Conservation (phyloP, 2,329 filamentous ascomycete genomes). For the Dryadomyces quercivorus region DNA sequence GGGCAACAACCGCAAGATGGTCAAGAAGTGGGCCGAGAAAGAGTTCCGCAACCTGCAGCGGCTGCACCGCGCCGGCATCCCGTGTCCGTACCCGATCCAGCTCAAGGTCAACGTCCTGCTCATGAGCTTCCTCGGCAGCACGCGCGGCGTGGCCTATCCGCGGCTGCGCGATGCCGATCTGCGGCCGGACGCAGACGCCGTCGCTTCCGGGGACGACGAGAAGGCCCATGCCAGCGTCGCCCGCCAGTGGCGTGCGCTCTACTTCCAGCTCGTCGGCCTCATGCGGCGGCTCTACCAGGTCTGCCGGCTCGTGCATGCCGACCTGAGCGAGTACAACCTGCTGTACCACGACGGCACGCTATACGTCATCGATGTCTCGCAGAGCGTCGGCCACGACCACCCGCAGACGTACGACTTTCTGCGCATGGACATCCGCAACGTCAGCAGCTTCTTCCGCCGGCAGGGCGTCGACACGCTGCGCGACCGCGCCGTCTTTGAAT, state of each 20-base stretch:
- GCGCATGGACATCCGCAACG: conserved; percentile 97
- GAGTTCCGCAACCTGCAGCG: conserved; percentile 89
- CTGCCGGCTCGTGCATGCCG: conserved; percentile 85
- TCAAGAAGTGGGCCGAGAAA: conserved; percentile 97
- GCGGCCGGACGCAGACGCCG: conserved; percentile 30
- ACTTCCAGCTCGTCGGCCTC: conserved; percentile 71
- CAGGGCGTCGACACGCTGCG: conserved; percentile 72
- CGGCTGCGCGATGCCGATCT: conserved; percentile 79
- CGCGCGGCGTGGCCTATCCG: conserved; percentile 77
- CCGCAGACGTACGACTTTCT: conserved; percentile 85
- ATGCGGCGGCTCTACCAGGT: conserved; percentile 92
- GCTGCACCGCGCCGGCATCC: conserved; percentile 72
- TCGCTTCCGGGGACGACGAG: conserved; percentile 33
- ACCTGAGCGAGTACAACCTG: conserved; percentile 97
- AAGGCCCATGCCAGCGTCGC: conserved; percentile 5
- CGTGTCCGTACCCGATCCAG: conserved; percentile 78
- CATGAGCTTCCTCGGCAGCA: conserved; percentile 86
- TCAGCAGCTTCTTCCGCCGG: conserved; percentile 80
- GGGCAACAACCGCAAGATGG: conserved; percentile 90
- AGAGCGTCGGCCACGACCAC: conserved; percentile 95
- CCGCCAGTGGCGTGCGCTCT: conserved; percentile 63
- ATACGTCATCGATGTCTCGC: conserved; percentile 94
- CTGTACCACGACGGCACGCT: conserved; percentile 73
- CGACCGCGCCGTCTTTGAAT: conserved; percentile 73
- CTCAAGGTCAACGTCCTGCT: conserved; percentile 90